Evolutionary conservation across 2,329 filamentous ascomycete genomes (phyloP), one percentile per base, ranked within the genome.

Genomic region (Claviceps quebecensis): DNA sequence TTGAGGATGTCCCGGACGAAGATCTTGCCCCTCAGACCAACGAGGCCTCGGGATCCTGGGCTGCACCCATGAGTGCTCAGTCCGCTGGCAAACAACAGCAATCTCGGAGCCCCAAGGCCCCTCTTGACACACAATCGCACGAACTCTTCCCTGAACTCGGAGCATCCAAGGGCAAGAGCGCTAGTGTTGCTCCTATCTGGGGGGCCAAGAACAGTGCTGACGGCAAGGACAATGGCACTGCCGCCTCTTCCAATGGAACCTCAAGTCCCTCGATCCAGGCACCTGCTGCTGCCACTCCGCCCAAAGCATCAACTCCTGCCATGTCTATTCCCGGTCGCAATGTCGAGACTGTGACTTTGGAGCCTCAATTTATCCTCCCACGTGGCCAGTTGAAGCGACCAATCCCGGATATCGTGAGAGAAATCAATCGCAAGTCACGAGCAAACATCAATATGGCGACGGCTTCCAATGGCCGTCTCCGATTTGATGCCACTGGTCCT

Each of bases 91-190:
- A 87, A 72, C 80, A 85, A 64, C 83, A 83, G 65, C 74, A 78
- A 52, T 67, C 74, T 37, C 65, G 71, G 2, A 64, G 63, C 45
- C 55, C 68, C 36, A 67, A 70, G 44, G 60, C 74, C 40, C 51
- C 61, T 49, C 72, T 96, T 55, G 87, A 97, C 67, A 90, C 87
- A 19, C 78, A 87, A 62, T 95, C 87, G 17, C 86, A 94, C 63
- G 90, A 97, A 68, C 74, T 87, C 54, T 98, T 98, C 76, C 93
- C 93, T n/a, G 83, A 90, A 59, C 79, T 98, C 46, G 91, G 90
- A 56, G 78, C 71, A 22, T 68, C 75, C 52, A 81, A 81, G 67
- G 73, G 81, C 50, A 90, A 89, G 68, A 72, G 81, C 56, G 75
- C 81, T 52, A 77, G 80, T 58, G 76, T 81, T 53, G 75, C 83